phyloP scores from a whole-genome alignment of 768 basidiomycete species.

The Panaeolus cyanescens region DNA sequence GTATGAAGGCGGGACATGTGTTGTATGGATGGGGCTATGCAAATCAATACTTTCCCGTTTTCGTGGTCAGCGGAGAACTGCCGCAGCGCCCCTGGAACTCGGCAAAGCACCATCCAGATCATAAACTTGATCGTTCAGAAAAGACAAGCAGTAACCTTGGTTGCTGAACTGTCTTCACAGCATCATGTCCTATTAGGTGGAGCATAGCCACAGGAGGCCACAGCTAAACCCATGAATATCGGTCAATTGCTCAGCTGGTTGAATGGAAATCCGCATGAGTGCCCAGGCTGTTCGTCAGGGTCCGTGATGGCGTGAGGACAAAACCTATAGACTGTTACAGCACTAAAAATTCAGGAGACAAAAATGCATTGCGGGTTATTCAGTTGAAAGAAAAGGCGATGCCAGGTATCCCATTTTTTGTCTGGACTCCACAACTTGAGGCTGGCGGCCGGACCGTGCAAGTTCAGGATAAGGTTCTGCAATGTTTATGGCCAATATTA shows the following conservation, averaged over 20 bases:
- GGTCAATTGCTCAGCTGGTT: neutral
- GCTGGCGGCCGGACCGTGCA: too few species aligned
- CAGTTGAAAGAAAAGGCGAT: neutral
- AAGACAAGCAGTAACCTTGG: neutral
- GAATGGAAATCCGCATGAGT: too few species aligned
- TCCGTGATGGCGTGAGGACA: neutral
- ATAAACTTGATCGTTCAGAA: neutral
- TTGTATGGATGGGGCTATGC: neutral
- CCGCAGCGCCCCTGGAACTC: neutral
- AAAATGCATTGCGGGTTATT: neutral
- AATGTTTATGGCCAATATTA: too few species aligned
- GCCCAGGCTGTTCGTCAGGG: neutral
- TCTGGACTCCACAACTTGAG: neutral
- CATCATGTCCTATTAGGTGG: too few species aligned
- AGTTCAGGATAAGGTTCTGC: too few species aligned
- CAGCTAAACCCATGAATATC: neutral
- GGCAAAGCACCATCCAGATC: neutral
- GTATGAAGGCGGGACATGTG: neutral
- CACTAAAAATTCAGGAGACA: neutral
- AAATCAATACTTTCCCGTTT: slow-evolving; percentile 2
- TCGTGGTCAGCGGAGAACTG: slow-evolving; percentile 1
- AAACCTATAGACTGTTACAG: neutral
- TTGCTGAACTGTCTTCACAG: too few species aligned
- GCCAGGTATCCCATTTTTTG: neutral
- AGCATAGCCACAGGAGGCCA: too few species aligned